phyloP scores from a whole-genome alignment of 179 eudicot genomes.

The Pouteria campechiana region DNA sequence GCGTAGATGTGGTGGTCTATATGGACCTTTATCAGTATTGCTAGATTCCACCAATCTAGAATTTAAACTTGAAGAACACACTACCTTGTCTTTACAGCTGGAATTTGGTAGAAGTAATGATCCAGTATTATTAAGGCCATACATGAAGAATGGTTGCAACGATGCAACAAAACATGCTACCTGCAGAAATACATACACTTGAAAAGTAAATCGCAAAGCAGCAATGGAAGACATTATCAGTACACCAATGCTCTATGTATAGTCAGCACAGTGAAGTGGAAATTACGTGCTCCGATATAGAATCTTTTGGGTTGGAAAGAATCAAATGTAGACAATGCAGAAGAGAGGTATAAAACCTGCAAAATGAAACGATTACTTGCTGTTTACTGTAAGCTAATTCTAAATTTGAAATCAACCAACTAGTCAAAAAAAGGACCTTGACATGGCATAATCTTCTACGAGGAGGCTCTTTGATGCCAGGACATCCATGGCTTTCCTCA shows the following conservation, averaged over 20 bases:
- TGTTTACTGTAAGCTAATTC: too few species aligned
- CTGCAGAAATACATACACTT: slow-evolving; percentile 24
- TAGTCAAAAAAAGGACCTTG: slow-evolving; percentile 31
- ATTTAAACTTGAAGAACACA: slow-evolving; percentile 16
- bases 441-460: slow-evolving; percentile 45
- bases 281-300: slow-evolving; percentile 72
- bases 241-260: not conserved
- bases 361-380: slow-evolving; percentile 7
- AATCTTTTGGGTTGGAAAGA: slow-evolving; percentile 60
- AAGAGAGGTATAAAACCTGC: slow-evolving; percentile 72
- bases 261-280: not conserved
- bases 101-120: slow-evolving; percentile 11
- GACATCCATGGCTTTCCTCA: slow-evolving; percentile 64
- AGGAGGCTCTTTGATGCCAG: slow-evolving; percentile 41
- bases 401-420: not conserved
- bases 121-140: slow-evolving; percentile 50
- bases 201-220: slow-evolving; percentile 1
- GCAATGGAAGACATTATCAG: not conserved
- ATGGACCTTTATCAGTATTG: slow-evolving; percentile 46
- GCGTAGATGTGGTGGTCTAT: slow-evolving; percentile 95
- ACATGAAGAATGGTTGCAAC: slow-evolving; percentile 51
- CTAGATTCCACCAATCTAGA: slow-evolving; percentile 15
- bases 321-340: slow-evolving; percentile 81
- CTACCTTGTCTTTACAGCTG: slow-evolving; percentile 18
- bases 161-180: slow-evolving; percentile 79